phyloP scores from a whole-genome alignment of 2,329 filamentous ascomycete genomes.

The Colletotrichum acutatum region DNA sequence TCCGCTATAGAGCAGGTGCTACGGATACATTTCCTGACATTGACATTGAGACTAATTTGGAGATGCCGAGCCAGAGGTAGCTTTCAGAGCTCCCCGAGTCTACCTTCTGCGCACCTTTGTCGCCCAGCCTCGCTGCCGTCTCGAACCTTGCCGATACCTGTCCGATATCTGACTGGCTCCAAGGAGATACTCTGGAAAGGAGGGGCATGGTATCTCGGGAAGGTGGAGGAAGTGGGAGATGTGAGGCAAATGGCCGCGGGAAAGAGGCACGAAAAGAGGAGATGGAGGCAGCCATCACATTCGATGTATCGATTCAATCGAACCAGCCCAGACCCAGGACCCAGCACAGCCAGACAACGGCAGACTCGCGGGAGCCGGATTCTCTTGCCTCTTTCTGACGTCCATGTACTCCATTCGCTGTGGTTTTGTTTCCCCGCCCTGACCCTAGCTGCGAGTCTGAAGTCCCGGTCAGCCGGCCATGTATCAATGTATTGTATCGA shows the following conservation, averaged over 20 bases:
- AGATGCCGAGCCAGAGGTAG: slow-evolving; percentile 20
- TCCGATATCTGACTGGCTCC: slow-evolving; percentile 10
- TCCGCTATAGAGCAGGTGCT: neutral
- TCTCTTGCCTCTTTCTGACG: slow-evolving; percentile 29
- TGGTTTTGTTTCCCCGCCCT: slow-evolving; percentile 15
- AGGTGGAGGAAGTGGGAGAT: slow-evolving; percentile 27
- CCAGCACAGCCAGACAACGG: neutral
- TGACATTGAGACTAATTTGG: slow-evolving; percentile 5
- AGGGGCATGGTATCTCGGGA: slow-evolving; percentile 35
- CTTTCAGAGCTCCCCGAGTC: neutral
- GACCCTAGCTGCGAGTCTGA: neutral
- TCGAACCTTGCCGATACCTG: slow-evolving; percentile 21
- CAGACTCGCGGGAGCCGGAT: slow-evolving; percentile 21
- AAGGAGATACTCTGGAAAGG: slow-evolving; percentile 35
- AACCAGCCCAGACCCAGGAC: slow-evolving; percentile 17
- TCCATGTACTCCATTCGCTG: neutral
- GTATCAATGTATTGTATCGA: neutral
- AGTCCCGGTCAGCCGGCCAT: slow-evolving; percentile 18
- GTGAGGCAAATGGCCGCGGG: neutral
- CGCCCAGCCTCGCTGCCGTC: slow-evolving; percentile 20
- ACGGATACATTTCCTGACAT: too few relatives aligned
- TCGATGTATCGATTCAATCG: neutral
- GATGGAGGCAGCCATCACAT: neutral
- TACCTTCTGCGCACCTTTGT: too few relatives aligned
- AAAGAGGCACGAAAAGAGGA: slow-evolving; percentile 1